Conservation (phyloP, 768 basidiomycete genomes). For the Astraeus odoratus region DNA sequence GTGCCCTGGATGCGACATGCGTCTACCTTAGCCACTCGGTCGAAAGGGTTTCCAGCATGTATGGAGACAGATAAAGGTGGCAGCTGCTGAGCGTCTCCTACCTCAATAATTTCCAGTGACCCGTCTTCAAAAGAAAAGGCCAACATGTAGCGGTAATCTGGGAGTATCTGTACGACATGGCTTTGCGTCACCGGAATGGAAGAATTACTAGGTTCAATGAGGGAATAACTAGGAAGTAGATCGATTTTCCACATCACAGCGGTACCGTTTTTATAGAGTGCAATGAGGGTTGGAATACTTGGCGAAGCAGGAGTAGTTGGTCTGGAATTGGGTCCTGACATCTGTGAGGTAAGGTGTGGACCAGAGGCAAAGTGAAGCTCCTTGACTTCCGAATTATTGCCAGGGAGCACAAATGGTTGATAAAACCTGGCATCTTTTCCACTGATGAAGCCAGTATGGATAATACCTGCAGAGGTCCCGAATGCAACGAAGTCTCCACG, state of each 20-base stretch:
- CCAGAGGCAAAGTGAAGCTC: conserved; percentile 41
- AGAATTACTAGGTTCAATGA: conserved; percentile 38
- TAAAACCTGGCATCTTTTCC: conserved; percentile 30
- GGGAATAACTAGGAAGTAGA: conserved; percentile 17
- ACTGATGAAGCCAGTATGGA: conserved; percentile 57
- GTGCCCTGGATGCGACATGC: conserved; percentile 47
- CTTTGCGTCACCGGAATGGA: conserved; percentile 38
- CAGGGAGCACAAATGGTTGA: conserved; percentile 36
- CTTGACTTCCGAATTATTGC: conserved; percentile 43
- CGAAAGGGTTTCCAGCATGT: conserved; percentile 51
- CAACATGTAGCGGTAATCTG: conserved; percentile 41
- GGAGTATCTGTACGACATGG: conserved; percentile 41
- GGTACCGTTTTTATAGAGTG: conserved; percentile 53
- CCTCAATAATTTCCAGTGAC: conserved; percentile 53
- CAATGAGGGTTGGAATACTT: conserved; percentile 30
- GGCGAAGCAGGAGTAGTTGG: conserved; percentile 6
- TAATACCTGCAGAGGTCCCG: conserved; percentile 60
- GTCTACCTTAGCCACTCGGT: conserved; percentile 48
- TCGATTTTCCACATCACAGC: conserved; percentile 45
- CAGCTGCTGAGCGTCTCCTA: conserved; percentile 36
- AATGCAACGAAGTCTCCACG: conserved; percentile 58
- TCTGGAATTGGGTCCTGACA: conserved; percentile 10
- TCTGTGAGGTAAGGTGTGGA: conserved; percentile 9
- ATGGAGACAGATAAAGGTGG: conserved; percentile 43
- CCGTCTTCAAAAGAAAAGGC: conserved; percentile 64